phyloP scores from a whole-genome alignment of 1,139 yeast genomes.

The Candida tunisiensis region DNA sequence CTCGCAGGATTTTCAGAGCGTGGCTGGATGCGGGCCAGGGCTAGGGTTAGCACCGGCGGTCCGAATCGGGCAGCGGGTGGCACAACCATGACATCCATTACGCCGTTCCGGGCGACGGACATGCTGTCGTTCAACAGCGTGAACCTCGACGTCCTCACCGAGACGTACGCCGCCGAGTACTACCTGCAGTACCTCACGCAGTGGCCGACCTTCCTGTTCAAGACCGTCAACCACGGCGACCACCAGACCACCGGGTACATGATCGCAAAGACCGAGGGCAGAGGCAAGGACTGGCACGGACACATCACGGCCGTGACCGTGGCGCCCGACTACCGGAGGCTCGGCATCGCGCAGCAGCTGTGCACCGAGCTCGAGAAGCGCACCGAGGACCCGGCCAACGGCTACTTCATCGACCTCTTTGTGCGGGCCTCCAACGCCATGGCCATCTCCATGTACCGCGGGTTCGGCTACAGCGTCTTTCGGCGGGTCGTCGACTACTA shows the following conservation, averaged over 20 bases:
- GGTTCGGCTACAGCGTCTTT: slow-evolving; percentile 69
- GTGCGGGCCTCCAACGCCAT: slow-evolving; percentile 72
- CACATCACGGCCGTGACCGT: slow-evolving; percentile 96
- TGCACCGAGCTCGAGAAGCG: slow-evolving; percentile 59
- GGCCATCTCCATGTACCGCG: slow-evolving; percentile 71
- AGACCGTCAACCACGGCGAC: slow-evolving; percentile 31
- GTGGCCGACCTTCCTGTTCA: slow-evolving; percentile 88
- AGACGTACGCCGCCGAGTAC: slow-evolving; percentile 71
- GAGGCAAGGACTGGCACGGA: slow-evolving; percentile 76
- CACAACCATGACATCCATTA: slow-evolving; percentile 78
- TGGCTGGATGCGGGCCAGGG: too few relatives aligned
- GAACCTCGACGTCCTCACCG: slow-evolving; percentile 79
- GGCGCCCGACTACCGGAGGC: slow-evolving; percentile 62
- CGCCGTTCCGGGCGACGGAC: slow-evolving; percentile 79
- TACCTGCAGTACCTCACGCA: slow-evolving; percentile 66
- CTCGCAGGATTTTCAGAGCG: too few relatives aligned
- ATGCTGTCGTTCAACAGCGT: slow-evolving; percentile 54
- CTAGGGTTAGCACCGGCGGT: too few relatives aligned
- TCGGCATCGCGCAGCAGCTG: slow-evolving; percentile 61
- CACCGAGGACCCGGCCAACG: slow-evolving; percentile 49
- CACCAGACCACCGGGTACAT: slow-evolving; percentile 24
- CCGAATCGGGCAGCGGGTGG: too few relatives aligned
- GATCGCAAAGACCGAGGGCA: slow-evolving; percentile 97
- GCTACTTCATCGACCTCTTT: slow-evolving; percentile 77
- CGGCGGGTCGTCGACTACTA: slow-evolving; percentile 88